These are phyloP conservation scores for Plectosphaerella plurivora DNA, from an alignment of 2,329 filamentous ascomycete genomes.

Conservation along the genomic window DNA sequence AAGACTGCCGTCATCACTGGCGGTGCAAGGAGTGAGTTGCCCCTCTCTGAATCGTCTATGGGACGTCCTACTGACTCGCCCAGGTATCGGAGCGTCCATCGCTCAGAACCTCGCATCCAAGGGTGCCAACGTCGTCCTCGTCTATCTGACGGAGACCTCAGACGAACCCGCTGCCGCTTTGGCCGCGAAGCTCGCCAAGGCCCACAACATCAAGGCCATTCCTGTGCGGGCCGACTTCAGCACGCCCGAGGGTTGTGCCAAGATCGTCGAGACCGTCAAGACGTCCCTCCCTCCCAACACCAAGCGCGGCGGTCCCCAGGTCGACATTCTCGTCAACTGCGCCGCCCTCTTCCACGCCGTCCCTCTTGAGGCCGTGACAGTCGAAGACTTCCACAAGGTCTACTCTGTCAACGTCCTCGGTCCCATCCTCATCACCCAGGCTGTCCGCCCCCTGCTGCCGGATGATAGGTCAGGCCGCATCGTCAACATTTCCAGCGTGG, in stretches of 20 bases:
- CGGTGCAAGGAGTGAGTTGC: slow-evolving; percentile 38
- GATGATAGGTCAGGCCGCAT: slow-evolving; percentile 53
- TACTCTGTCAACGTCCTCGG: slow-evolving; percentile 57
- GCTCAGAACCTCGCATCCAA: slow-evolving; percentile 54
- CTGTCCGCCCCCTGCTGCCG: slow-evolving; percentile 49
- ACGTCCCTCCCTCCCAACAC: slow-evolving; percentile 32
- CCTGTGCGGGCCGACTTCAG: slow-evolving; percentile 60
- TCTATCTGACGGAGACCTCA: slow-evolving; percentile 55
- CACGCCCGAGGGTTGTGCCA: slow-evolving; percentile 47
- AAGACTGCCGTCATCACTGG: slow-evolving; percentile 48
- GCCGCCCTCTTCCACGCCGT: slow-evolving; percentile 47
- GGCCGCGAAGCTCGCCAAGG: slow-evolving; percentile 36
- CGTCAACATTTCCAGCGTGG: slow-evolving; percentile 53
- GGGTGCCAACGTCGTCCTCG: slow-evolving; percentile 54
- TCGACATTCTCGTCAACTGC: slow-evolving; percentile 56
- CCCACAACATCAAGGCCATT: slow-evolving; percentile 45
- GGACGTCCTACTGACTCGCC: slow-evolving; percentile 4
- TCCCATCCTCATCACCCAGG: slow-evolving; percentile 50
- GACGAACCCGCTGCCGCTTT: slow-evolving; percentile 40
- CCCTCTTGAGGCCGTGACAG: slow-evolving; percentile 37
- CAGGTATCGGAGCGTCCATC: slow-evolving; percentile 58
- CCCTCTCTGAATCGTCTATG: not conserved
- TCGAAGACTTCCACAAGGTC: slow-evolving; percentile 47
- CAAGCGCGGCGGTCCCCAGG: slow-evolving; percentile 44
- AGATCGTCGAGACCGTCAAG: slow-evolving; percentile 47